phyloP scores from a whole-genome alignment of 2,329 filamentous ascomycete genomes.

The Trichoderma semiorbis region DNA sequence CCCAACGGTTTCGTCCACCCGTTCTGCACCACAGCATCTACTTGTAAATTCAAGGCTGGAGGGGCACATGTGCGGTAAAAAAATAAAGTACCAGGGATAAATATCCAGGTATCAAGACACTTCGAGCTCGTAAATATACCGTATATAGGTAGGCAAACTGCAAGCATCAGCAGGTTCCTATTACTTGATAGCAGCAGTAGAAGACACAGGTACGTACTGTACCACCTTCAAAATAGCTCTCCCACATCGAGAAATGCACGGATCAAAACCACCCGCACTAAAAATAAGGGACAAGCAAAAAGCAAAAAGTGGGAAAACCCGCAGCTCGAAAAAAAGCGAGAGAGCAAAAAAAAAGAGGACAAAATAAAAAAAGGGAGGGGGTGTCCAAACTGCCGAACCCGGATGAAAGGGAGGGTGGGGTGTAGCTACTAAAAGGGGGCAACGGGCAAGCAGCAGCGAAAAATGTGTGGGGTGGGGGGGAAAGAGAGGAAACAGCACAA shows the following conservation, averaged over 20 bases:
- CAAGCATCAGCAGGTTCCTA: neutral
- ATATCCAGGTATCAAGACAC: neutral
- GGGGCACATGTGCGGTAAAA: neutral
- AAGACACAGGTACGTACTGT: neutral
- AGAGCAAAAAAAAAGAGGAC: neutral
- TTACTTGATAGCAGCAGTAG: neutral
- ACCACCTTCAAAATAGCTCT: neutral
- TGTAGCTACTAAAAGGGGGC: conserved; percentile 1
- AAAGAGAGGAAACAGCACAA: neutral
- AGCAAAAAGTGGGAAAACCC: neutral
- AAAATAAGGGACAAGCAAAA: neutral
- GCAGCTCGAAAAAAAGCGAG: neutral
- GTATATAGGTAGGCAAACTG: neutral
- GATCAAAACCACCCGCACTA: neutral
- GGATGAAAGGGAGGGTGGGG: neutral
- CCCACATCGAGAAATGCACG: neutral
- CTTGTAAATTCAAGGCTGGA: neutral
- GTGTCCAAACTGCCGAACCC: neutral
- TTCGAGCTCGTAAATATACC: neutral
- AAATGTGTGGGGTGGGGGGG: neutral
- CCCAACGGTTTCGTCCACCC: neutral
- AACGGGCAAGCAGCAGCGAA: neutral
- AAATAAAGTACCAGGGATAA: neutral
- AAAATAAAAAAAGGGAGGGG: neutral
- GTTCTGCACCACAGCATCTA: neutral